Evolutionary conservation across 2,329 filamentous ascomycete genomes (phyloP).

Genomic region (Aureobasidium uvarum): DNA sequence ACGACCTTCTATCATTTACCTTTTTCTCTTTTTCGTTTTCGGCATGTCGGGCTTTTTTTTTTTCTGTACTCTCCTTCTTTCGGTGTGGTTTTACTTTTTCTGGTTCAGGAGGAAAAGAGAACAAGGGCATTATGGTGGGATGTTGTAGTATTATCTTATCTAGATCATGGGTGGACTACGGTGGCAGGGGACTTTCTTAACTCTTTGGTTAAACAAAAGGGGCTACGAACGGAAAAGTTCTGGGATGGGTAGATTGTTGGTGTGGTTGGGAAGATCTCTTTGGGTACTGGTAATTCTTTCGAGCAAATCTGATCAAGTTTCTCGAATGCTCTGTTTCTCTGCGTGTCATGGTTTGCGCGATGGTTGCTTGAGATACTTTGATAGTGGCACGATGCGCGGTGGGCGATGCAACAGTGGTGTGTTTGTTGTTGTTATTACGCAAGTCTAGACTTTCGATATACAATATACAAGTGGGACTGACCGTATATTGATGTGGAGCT

Average conservation of each 20-base stretch:
- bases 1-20: not conserved
- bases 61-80: not conserved
- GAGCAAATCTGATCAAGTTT: not conserved
- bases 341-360: too few species aligned
- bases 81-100: slow-evolving; percentile 12
- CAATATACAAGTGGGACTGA: not conserved
- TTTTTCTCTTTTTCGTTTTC: not conserved
- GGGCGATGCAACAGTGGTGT: not conserved
- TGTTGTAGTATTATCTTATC: not conserved
- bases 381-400: not conserved
- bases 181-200: not conserved
- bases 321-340: too few species aligned
- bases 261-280: not conserved
- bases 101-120: not conserved
- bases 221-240: not conserved
- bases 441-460: not conserved
- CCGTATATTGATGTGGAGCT: not conserved
- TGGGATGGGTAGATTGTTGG: not conserved
- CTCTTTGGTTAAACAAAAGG: not conserved
- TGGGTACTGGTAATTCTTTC: not conserved
- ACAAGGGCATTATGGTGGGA: not conserved
- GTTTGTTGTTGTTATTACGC: not conserved
- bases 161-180: not conserved
- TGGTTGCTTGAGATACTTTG: not conserved
- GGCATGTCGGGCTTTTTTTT: not conserved